Conservation (phyloP, 306 rosid species). For the Trifolium repens region DNA sequence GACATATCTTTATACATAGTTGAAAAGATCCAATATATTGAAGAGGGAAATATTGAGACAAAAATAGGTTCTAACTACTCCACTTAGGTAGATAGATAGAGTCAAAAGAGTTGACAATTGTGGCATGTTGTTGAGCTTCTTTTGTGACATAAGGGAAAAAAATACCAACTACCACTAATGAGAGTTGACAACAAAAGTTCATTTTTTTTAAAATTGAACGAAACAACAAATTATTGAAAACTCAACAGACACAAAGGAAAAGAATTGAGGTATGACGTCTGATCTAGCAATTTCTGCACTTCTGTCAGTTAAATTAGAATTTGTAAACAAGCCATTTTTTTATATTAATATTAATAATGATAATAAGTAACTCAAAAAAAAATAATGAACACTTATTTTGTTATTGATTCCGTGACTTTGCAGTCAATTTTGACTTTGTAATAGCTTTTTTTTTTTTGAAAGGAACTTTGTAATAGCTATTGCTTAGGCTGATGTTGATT, state of each 20-base stretch:
- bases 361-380: neutral
- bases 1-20: slow-evolving; percentile 11
- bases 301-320: no score
- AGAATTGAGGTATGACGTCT: no score
- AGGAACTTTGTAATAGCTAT: slow-evolving; percentile 17
- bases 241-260: no score
- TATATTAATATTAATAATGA: neutral
- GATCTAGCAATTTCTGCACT: no score
- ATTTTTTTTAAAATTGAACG: slow-evolving; percentile 4
- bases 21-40: slow-evolving; percentile 33
- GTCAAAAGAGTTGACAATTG: slow-evolving; percentile 62
- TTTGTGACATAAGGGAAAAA: slow-evolving; percentile 52
- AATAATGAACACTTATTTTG: neutral
- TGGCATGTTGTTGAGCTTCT: slow-evolving; percentile 60
- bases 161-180: slow-evolving; percentile 61
- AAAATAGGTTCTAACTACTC: slow-evolving; percentile 56
- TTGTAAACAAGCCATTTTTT: no score
- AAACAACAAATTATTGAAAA: no score
- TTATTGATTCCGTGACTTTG: slow-evolving; percentile 31
- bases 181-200: slow-evolving; percentile 32
- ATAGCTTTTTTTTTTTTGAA: no score
- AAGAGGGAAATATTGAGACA: slow-evolving; percentile 36
- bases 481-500: slow-evolving; percentile 30
- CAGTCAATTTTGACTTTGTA: slow-evolving; percentile 40
- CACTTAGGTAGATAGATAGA: slow-evolving; percentile 42